A percentile compares a stretch with the other conserved stretches of the same genome.
These are phyloP conservation scores for Vitis rotundifolia DNA, from an alignment of 164 flowering plant species.

Conservation along the genomic window DNA sequence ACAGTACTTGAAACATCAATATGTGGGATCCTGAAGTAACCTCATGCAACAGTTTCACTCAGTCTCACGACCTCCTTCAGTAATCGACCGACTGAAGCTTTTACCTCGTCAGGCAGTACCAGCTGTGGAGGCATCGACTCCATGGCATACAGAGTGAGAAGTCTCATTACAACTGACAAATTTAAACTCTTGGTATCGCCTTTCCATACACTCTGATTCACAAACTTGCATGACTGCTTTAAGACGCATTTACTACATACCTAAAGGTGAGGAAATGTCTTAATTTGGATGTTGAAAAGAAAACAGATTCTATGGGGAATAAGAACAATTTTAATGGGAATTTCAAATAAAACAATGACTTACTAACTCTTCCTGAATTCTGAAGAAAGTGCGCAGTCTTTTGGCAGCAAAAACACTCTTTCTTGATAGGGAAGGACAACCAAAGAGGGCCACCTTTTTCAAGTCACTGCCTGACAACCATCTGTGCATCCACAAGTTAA, in stretches of 20 bases:
- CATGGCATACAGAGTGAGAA: conserved; percentile 52
- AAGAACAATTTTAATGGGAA: neutral
- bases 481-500: conserved; percentile 33
- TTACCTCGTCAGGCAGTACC: conserved; percentile 48
- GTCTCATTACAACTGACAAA: conserved; percentile 49
- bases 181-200: conserved; percentile 35
- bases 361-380: conserved; percentile 67
- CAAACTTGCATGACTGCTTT: conserved; percentile 59
- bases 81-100: conserved; percentile 41
- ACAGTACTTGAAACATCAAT: neutral
- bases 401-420: conserved; percentile 68
- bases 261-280: conserved; percentile 34
- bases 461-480: conserved; percentile 73
- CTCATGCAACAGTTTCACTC: conserved; percentile 34
- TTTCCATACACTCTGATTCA: conserved; percentile 42
- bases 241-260: conserved; percentile 66
- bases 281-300: neutral
- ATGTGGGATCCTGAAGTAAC: neutral
- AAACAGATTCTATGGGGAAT: neutral
- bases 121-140: conserved; percentile 40
- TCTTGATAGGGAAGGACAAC: conserved; percentile 67
- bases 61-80: conserved; percentile 54
- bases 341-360: conserved; percentile 18
- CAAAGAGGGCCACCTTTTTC: conserved; percentile 71
- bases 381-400: conserved; percentile 55